These are phyloP conservation scores for Mycotypha africana DNA, from an alignment of 371 early-diverging fungal genomes.

Conservation along the genomic window DNA sequence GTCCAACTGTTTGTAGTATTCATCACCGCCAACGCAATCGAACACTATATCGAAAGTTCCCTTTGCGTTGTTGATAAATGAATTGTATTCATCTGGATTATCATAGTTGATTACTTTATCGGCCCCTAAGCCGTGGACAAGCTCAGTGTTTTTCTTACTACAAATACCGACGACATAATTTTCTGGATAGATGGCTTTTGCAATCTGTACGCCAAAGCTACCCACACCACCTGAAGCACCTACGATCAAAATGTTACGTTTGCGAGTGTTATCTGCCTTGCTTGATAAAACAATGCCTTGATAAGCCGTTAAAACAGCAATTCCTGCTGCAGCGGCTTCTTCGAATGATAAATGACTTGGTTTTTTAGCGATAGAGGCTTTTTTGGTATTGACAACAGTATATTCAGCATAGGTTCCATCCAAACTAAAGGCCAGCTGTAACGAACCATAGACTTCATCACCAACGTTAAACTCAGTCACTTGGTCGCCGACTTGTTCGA, in stretches of 20 bases:
- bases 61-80: constrained; percentile 8
- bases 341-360: constrained; percentile 40
- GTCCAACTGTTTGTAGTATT: constrained; percentile 27
- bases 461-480: constrained; percentile 38
- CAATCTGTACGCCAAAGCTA: constrained; percentile 57
- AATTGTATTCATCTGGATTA: constrained; percentile 17
- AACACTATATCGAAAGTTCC: constrained; percentile 36
- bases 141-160: constrained; percentile 41
- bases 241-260: constrained; percentile 33
- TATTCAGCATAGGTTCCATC: constrained; percentile 50
- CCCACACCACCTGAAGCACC: constrained; percentile 64
- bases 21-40: constrained; percentile 53
- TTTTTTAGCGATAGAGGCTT: constrained; percentile 37
- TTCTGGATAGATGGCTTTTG: constrained; percentile 34
- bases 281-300: constrained; percentile 22
- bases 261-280: background rate
- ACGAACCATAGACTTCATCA: constrained; percentile 48
- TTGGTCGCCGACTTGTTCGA: constrained; percentile 32
- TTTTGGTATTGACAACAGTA: constrained; percentile 6
- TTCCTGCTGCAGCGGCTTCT: constrained; percentile 44
- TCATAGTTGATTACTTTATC: constrained; percentile 58
- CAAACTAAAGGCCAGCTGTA: constrained; percentile 9
- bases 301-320: constrained; percentile 34
- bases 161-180: constrained; percentile 65
- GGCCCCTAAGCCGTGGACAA: constrained; percentile 53